phyloP scores from a whole-genome alignment of 2,329 filamentous ascomycete genomes.

The Nothophaeocryptopus gaeumannii region DNA sequence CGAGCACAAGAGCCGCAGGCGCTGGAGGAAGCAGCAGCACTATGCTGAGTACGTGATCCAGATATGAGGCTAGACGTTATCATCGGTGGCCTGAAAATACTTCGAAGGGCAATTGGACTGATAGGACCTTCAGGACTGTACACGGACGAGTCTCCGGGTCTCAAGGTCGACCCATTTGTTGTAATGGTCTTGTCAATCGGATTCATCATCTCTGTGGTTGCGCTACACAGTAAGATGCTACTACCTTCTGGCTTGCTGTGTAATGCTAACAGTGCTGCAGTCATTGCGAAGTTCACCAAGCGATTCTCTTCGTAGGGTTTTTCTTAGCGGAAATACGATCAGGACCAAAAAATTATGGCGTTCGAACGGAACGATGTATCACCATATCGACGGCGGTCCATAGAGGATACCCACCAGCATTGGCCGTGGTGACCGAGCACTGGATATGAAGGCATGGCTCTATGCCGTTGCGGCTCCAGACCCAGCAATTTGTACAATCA shows the following conservation, averaged over 20 bases:
- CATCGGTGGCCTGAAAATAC: background rate
- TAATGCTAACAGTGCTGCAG: constrained; percentile 48
- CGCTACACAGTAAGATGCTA: constrained; percentile 80
- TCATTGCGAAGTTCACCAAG: constrained; percentile 92
- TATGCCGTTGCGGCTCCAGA: too few species aligned
- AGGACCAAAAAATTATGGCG: background rate
- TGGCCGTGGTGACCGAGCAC: too few species aligned
- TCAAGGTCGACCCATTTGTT: constrained; percentile 97
- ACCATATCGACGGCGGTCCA: too few species aligned
- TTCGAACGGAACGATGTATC: background rate
- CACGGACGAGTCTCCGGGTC: constrained; percentile 94
- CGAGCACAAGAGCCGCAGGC: constrained; percentile 87
- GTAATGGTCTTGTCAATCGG: constrained; percentile 94
- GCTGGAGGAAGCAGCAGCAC: constrained; percentile 96
- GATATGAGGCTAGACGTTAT: background rate
- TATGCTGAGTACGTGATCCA: constrained; percentile 76
- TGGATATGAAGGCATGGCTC: too few species aligned
- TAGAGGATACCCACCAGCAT: too few species aligned
- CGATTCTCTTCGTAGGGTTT: constrained; percentile 63
- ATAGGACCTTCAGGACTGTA: constrained; percentile 68
- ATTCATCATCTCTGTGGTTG: constrained; percentile 98
- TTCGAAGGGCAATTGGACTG: constrained; percentile 12
- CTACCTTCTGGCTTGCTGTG: background rate
- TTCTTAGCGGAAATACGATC: background rate
- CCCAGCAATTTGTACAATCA: constrained; percentile 1